Base-by-base conservation (phyloP, 768 basidiomycete genomes). In the Ephemerocybe angulata region DNA sequence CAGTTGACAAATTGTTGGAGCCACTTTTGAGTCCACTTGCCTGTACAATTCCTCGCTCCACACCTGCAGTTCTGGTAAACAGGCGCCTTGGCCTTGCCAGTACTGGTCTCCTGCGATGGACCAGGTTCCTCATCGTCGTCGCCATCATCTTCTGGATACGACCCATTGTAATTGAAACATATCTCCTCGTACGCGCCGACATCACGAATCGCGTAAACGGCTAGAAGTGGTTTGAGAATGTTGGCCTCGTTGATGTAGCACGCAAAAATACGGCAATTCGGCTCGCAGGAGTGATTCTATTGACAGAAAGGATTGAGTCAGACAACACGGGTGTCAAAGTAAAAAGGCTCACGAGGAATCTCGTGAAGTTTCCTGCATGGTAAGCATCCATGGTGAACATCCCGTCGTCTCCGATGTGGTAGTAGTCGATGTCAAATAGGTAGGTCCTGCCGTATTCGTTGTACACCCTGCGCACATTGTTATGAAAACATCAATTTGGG, bases 271-370 rank as follows among this genome's bases (percentile, higher is more conserved):
- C 66, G 65, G 59, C 87, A 85, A 64, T 96, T 97, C 0, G 93
- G 93, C 54, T 92, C 86, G 62, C 94, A 96, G 17, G 88, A 92
- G 60, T 97, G 93, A 60, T 96, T 97, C 92, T 94, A 56, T 2
- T 27, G 17, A 28, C 37, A 4, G 19, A 44, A 47, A 56, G 50
- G 25, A 15, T 30, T 4, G 17, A 27, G 25, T n/a, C 7, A 31
- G 15, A 30, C n/a, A n/a, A n/a, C n/a, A n/a, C n/a, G 33, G 22
- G n/a, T 33, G 31, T 17, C 6, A 21, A 1, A 2, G 38, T 10
- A 11, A 35, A 17, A 48, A 38, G 19, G 75, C 82, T 63, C 65
- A 90, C 93, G 61, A 95, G 70, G 63, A 90, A 96, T 29, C 93
- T 82, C n/a, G 93, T 94, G 69, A 94, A 93, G 68, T 92, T 92